Conservation (phyloP, 352 stramenopile genomes). For the Aphanomyces invadans region DNA sequence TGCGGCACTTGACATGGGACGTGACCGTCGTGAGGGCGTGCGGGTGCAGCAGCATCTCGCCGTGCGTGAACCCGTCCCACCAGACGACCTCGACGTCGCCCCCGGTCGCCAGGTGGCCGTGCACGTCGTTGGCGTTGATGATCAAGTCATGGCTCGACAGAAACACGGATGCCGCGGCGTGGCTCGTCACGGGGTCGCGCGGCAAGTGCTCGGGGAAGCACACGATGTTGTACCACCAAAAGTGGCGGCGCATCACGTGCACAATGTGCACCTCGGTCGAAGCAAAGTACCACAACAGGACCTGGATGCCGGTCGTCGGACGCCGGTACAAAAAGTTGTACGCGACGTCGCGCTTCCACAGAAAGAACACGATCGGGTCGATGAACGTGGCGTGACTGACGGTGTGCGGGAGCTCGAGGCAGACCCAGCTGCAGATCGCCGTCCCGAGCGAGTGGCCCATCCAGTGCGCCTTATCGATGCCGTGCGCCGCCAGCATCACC, state of each 20-base stretch:
- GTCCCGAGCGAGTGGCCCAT: conserved; percentile 7
- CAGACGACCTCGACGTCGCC: neutral
- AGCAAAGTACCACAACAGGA: neutral
- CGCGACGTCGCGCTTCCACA: neutral
- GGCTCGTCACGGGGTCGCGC: neutral
- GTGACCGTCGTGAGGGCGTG: neutral
- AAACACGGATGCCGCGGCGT: neutral
- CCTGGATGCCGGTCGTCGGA: neutral
- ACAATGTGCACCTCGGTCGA: neutral
- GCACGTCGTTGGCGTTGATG: neutral
- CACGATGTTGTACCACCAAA: conserved; percentile 5
- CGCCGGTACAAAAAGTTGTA: conserved; percentile 8
- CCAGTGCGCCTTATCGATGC: neutral
- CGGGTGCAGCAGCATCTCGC: conserved; percentile 1
- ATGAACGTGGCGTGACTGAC: neutral
- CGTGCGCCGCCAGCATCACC: neutral
- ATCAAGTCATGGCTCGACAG: conserved; percentile 3
- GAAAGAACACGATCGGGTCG: conserved; percentile 5
- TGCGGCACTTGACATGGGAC: neutral
- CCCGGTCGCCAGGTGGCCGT: neutral
- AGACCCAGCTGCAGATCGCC: neutral
- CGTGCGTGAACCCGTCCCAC: neutral
- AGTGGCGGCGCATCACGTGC: neutral
- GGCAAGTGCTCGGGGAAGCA: conserved; percentile 8
- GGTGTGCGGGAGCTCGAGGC: neutral